Evolutionary conservation across 352 stramenopile species (phyloP), one percentile per base, ranked within the genome.

Genomic region (Pythium periplocum): DNA sequence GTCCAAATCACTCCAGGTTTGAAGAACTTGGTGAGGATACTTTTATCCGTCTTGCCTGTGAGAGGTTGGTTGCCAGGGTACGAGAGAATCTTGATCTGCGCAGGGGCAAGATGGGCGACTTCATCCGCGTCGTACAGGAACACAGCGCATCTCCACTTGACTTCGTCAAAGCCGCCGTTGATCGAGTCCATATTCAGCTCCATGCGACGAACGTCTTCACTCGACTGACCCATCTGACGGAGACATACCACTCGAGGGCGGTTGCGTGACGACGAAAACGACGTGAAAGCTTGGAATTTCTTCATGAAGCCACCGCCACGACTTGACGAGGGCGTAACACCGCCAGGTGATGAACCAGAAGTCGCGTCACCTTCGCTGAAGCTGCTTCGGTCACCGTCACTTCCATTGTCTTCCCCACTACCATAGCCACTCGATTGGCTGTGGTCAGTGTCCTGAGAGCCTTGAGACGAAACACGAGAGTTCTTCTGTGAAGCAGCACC

Each of bases 121-220:
- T 91, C 83, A 32, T 93, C 83, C 8, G 84, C 69, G 41, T 93
- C 83, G 53, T 90, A 93, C 40, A 93, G 45, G 52, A 90, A 93
- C 45, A 86, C 66, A 7, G 83, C 83, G 39, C 83, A 93, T 48
- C 88, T 87, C 83, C 83, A 93, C 60, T 93, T 93, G 35, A 91
- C 77, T 66, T 93, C 75, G 59, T 93, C 83, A 26, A 93, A 69
- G 6, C 83, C 83, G 39, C 83, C 83, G 52, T 65, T 91, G 64
- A 93, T 93, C 33, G 72, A 69, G 45, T 93, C 83, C 65, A 93
- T 68, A 49, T 90, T 78, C 17, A 91, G 55, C 52, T 93, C 83
- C 73, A 93, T 87, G 53, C 74, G 72, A 35, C 75, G 69, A 12
- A 90, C 75, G 6, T 90, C 78, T 39, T 87, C 73, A 6, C 64